Base-by-base conservation (phyloP, 306 rosid species). In the Sicyos baderoa region DNA sequence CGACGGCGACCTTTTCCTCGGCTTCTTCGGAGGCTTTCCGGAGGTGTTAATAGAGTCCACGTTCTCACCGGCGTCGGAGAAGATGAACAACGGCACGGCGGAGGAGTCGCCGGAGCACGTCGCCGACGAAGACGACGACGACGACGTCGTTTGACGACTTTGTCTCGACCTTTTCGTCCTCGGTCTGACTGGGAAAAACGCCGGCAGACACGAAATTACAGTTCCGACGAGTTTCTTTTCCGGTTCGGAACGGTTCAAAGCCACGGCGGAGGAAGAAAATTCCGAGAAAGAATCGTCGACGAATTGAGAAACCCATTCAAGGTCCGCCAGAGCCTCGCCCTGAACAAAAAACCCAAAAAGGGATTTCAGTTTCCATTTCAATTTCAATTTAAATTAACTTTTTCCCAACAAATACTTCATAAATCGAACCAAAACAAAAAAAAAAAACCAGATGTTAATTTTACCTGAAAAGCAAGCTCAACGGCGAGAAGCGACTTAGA, bases 251-350 rank as follows among this genome's bases (percentile, higher is more conserved):
- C 76, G 79, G 49, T 54, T 78, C 67, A 29, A 29, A 59, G 65
- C 60, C 13, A 58, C 79, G 23, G 77, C 73, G 14, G 95, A 78
- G 72, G 76, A 79, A 1, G 93, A 73, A 3, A 78, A 74, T 49
- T 86, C 96, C 2, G 84, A 79, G 23, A 75, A 19, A 68, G 89
- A 86, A 72, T 93, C 98, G 64, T 93, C 95, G n/a, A 88, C 98
- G 27, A 89, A 85, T 54, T 80, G 95, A 42, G 98, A 93, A 73
- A 93, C 91, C 98, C 98, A 93, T 76, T 93, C 98, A 0, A 93
- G 77, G 8, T 71, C 98, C 6, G 92, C 93, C 73, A 89, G 6
- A 60, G 88, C 88, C 83, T 86, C 96, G 71, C 76, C 83, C 98
- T 93, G 89, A 61, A 58, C 44, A 37, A 17, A 21, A 35, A 11